phyloP scores from a whole-genome alignment of 371 early-diverging fungal genomes.

The Apophysomyces variabilis region DNA sequence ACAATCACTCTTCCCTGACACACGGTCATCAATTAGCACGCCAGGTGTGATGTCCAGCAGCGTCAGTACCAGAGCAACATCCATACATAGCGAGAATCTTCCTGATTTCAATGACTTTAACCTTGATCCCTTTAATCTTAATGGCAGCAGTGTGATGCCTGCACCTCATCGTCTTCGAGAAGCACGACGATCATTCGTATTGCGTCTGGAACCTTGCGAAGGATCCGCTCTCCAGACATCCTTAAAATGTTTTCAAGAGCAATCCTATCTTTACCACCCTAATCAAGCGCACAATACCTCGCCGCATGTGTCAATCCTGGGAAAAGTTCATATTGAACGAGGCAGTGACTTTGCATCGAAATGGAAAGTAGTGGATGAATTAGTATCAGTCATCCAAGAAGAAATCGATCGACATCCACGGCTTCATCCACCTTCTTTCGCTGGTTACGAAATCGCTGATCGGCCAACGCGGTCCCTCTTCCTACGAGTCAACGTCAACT shows the following conservation, averaged over 20 bases:
- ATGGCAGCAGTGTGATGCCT: slow-evolving; percentile 14
- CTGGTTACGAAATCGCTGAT: slow-evolving; percentile 22
- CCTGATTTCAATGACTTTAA: slow-evolving; percentile 30
- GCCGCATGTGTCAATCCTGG: slow-evolving; percentile 25
- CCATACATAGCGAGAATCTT: slow-evolving; percentile 15
- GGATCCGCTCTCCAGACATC: slow-evolving; percentile 14
- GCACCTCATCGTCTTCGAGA: slow-evolving; percentile 30
- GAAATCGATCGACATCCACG: slow-evolving; percentile 10
- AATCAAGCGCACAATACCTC: slow-evolving; percentile 29
- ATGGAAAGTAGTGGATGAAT: slow-evolving; percentile 12
- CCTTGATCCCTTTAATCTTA: slow-evolving; percentile 27
- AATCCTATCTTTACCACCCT: slow-evolving; percentile 21
- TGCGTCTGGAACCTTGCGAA: slow-evolving; percentile 22
- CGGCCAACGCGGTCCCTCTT: slow-evolving; percentile 17
- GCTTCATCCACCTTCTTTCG: slow-evolving; percentile 21
- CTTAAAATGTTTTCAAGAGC: slow-evolving; percentile 25
- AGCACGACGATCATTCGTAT: slow-evolving; percentile 21
- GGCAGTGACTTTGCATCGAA: slow-evolving; percentile 6
- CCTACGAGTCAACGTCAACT: slow-evolving; percentile 20
- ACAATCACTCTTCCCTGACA: not conserved
- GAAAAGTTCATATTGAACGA: slow-evolving; percentile 26
- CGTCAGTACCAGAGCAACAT: slow-evolving; percentile 19
- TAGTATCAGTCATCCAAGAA: slow-evolving; percentile 12
- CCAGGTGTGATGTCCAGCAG: slow-evolving; percentile 14
- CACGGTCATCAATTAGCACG: slow-evolving; percentile 19